phyloP scores from a whole-genome alignment of 768 basidiomycete genomes.

The Russula olivacea region DNA sequence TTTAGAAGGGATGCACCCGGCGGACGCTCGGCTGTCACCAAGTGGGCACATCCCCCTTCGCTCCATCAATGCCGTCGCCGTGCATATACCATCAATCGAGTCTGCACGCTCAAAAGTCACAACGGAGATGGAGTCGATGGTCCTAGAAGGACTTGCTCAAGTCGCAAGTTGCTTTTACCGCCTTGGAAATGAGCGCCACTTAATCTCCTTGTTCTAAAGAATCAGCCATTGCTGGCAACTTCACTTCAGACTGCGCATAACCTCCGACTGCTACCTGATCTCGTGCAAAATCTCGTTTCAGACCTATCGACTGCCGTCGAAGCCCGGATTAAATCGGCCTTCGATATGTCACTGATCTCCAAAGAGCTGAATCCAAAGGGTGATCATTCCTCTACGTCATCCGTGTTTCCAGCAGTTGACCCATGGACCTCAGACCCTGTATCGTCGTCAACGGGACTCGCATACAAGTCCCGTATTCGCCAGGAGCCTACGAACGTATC shows the following conservation, averaged over 20 bases:
- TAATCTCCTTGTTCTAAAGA: slow-evolving; percentile 41
- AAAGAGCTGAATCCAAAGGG: slow-evolving; percentile 81
- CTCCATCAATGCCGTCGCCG: slow-evolving; percentile 66
- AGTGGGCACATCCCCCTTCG: slow-evolving; percentile 44
- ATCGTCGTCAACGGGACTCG: slow-evolving; percentile 34
- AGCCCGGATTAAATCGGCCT: slow-evolving; percentile 69
- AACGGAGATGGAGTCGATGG: slow-evolving; percentile 87
- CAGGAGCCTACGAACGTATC: slow-evolving; percentile 89
- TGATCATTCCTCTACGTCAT: slow-evolving; percentile 27
- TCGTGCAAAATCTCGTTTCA: slow-evolving; percentile 70
- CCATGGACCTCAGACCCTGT: slow-evolving; percentile 27
- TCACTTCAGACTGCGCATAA: slow-evolving; percentile 96
- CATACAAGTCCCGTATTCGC: slow-evolving; percentile 80
- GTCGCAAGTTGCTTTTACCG: slow-evolving; percentile 46
- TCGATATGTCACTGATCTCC: slow-evolving; percentile 83
- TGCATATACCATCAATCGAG: slow-evolving; percentile 66
- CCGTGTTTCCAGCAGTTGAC: slow-evolving; percentile 23
- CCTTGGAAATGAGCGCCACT: not conserved
- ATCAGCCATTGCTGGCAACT: slow-evolving; percentile 85
- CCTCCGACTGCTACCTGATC: slow-evolving; percentile 72
- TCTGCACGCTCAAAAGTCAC: slow-evolving; percentile 65
- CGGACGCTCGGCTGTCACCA: not conserved
- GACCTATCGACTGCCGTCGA: slow-evolving; percentile 84
- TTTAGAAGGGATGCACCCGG: not conserved
- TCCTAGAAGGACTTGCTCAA: slow-evolving; percentile 68